A percentile compares a stretch with the other conserved stretches of the same genome.
Conservation (phyloP, 345 rosid genomes). For the Rubroshorea leprosula region DNA sequence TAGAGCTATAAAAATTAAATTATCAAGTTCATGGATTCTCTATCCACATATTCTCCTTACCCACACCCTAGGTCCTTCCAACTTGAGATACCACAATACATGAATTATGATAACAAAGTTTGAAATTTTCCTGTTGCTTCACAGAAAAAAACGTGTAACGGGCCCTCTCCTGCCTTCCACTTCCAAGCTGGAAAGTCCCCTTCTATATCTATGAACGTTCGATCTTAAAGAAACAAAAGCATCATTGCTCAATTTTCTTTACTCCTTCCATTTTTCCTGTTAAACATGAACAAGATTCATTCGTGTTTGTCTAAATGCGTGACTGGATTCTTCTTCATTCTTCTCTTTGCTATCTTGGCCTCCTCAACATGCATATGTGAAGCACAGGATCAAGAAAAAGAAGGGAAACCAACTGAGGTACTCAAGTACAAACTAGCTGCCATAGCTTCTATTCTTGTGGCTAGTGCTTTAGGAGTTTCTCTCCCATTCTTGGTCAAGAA, state of each 20-base stretch:
- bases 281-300: neutral
- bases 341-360: neutral
- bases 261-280: too few relatives aligned
- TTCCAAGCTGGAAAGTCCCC: too few relatives aligned
- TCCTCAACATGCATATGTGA: constrained; percentile 12
- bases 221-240: neutral
- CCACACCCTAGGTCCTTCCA: too few relatives aligned
- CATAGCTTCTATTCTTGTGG: constrained; percentile 16
- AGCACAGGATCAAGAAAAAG: neutral
- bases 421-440: constrained; percentile 14
- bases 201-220: neutral
- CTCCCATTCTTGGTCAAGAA: constrained; percentile 11
- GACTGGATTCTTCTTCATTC: neutral
- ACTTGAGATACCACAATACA: too few relatives aligned
- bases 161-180: neutral
- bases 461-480: constrained; percentile 16
- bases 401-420: neutral
- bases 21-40: too few relatives aligned
- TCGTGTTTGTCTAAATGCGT: neutral
- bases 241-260: neutral
- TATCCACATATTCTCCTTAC: too few relatives aligned
- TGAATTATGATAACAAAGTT: too few relatives aligned
- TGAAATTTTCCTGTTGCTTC: too few relatives aligned
- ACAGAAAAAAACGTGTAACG: too few relatives aligned
- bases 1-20: too few relatives aligned